These are phyloP conservation scores for Hirschfeldia incana DNA, from an alignment of 345 rosid species.

Conservation along the genomic window DNA sequence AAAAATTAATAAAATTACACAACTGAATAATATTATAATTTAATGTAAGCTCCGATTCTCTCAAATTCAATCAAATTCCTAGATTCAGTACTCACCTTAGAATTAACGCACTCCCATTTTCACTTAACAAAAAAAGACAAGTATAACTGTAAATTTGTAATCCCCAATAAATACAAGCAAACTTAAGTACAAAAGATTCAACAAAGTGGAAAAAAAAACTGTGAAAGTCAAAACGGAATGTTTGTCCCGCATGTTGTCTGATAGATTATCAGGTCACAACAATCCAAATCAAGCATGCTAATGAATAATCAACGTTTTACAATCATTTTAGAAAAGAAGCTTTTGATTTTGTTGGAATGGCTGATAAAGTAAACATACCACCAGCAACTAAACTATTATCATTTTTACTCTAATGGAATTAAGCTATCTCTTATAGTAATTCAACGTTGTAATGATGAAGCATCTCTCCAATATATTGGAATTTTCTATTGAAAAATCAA, in stretches of 20 bases:
- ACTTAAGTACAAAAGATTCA: conserved; percentile 20
- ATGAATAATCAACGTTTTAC: conserved; percentile 35
- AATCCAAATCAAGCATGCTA: conserved; percentile 35
- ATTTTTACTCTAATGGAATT: background rate
- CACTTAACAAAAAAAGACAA: no score
- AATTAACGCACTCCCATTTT: no score
- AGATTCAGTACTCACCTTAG: no score
- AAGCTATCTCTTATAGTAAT: background rate
- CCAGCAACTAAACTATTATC: conserved; percentile 7
- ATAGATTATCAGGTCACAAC: background rate
- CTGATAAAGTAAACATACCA: conserved; percentile 7
- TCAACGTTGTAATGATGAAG: background rate
- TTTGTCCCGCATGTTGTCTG: conserved; percentile 21
- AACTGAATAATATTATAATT: no score
- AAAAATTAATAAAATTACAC: no score
- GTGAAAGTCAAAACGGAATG: conserved; percentile 27
- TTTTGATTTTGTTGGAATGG: conserved; percentile 26
- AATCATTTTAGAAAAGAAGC: conserved; percentile 26
- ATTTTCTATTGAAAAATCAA: background rate
- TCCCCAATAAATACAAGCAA: conserved; percentile 6
- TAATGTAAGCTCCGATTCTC: no score
- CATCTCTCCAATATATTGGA: background rate
- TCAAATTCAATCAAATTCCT: no score
- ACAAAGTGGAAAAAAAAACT: conserved; percentile 22
- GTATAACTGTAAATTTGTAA: background rate